Percentiles rank a stretch among this genome's conserved stretches.
These are phyloP conservation scores for Choanephora cucurbitarum DNA, from an alignment of 371 early-diverging fungal species.

Conservation along the genomic window DNA sequence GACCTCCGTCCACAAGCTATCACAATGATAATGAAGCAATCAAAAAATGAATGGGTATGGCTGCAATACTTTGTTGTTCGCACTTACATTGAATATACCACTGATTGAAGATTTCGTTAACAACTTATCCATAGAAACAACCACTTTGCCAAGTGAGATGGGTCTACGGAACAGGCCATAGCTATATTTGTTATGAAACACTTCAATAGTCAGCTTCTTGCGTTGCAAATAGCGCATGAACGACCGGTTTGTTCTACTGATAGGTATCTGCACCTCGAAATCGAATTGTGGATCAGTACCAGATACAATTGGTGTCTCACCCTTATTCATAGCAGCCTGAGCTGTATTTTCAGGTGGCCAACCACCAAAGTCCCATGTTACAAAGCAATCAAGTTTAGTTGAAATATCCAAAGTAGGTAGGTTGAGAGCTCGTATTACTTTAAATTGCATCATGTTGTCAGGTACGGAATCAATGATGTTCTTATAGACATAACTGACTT, in stretches of 20 bases:
- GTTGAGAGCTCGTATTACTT: conserved; percentile 57
- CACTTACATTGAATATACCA: conserved; percentile 66
- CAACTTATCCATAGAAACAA: conserved; percentile 59
- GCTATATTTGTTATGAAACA: conserved; percentile 64
- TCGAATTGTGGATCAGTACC: conserved; percentile 60
- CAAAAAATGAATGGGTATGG: too few relatives aligned
- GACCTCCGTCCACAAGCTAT: conserved; percentile 65
- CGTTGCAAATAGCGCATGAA: conserved; percentile 71
- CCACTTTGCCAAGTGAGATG: conserved; percentile 64
- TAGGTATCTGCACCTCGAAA: conserved; percentile 56
- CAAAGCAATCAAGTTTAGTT: conserved; percentile 64
- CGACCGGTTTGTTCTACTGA: conserved; percentile 61
- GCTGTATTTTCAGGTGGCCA: conserved; percentile 71
- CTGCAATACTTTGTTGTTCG: too few relatives aligned
- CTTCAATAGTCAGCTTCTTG: conserved; percentile 69
- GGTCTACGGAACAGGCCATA: conserved; percentile 62
- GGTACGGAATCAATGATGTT: conserved; percentile 60
- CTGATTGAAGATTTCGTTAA: conserved; percentile 67
- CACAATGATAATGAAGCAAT: conserved; percentile 2
- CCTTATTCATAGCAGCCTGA: conserved; percentile 61
- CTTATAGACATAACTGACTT: conserved; percentile 62
- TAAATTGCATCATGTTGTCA: conserved; percentile 67
- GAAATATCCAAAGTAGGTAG: conserved; percentile 58
- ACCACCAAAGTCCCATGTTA: conserved; percentile 70
- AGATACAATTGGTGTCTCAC: conserved; percentile 61